A percentile compares a stretch with the other conserved stretches of the same genome.
phyloP scores from a whole-genome alignment of 1,284 basidiomycete species.

The Fomitopsis betulina region DNA sequence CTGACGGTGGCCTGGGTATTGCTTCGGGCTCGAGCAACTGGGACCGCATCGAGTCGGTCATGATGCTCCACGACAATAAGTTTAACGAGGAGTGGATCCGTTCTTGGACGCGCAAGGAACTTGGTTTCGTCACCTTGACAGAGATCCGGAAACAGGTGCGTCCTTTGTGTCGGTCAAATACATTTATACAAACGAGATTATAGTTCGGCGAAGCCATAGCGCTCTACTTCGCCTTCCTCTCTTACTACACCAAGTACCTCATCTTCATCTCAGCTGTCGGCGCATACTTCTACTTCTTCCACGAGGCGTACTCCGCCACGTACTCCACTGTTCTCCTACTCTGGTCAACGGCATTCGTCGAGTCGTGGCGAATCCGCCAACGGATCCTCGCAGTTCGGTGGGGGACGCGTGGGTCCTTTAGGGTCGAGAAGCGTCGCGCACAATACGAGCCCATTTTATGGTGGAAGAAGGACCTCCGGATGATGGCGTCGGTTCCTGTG shows the following conservation, averaged over 20 bases:
- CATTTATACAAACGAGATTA: neutral
- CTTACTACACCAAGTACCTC: conserved; percentile 77
- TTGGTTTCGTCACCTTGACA: conserved; percentile 55
- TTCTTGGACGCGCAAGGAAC: conserved; percentile 56
- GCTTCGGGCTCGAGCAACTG: conserved; percentile 67
- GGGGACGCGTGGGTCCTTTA: conserved; percentile 72
- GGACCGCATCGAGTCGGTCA: conserved; percentile 75
- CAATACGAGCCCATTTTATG: conserved; percentile 61
- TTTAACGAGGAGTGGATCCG: conserved; percentile 76
- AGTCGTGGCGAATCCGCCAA: conserved; percentile 86
- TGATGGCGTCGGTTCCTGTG: conserved; percentile 75
- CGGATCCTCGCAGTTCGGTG: conserved; percentile 76
- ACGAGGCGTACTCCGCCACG: conserved; percentile 68
- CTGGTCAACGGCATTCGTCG: conserved; percentile 85
- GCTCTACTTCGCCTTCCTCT: conserved; percentile 89
- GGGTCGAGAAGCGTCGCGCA: conserved; percentile 72
- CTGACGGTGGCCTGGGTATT: conserved; percentile 79
- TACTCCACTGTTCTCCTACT: conserved; percentile 75
- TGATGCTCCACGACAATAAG: conserved; percentile 78
- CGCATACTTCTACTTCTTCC: conserved; percentile 56
- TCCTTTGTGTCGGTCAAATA: neutral
- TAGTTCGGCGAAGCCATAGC: conserved; percentile 86
- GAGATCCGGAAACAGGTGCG: conserved; percentile 58
- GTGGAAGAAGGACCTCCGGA: conserved; percentile 77
- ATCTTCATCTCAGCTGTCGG: conserved; percentile 66